Evolutionary conservation across 257 asterid genomes (phyloP).

Genomic region (Rehmannia glutinosa): DNA sequence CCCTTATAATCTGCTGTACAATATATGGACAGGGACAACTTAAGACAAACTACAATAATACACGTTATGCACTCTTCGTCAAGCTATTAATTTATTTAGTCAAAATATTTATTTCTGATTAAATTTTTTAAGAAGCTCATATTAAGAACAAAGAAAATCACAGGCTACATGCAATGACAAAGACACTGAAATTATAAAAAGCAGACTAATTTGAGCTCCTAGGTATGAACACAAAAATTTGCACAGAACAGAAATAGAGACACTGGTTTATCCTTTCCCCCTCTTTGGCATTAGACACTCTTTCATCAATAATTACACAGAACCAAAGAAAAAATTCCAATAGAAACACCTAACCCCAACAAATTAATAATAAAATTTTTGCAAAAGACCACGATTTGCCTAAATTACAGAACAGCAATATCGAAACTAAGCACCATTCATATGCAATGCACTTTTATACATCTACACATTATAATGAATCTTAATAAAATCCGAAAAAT

Average conservation of each 20-base stretch:
- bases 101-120: not conserved
- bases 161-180: not conserved
- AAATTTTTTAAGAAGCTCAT: not conserved
- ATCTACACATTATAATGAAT: not conserved
- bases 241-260: too few relatives aligned
- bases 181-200: not conserved
- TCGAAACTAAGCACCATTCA: not conserved
- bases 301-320: not conserved
- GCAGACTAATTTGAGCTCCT: not conserved
- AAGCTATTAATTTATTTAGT: not conserved
- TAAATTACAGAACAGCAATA: not conserved
- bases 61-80: not conserved
- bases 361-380: too few relatives aligned
- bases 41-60: not conserved
- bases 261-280: too few relatives aligned
- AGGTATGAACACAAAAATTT: not conserved
- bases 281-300: not conserved
- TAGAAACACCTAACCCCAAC: too few relatives aligned
- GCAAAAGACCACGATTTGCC: not conserved
- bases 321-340: not conserved
- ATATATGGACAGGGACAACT: not conserved
- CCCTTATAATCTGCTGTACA: not conserved
- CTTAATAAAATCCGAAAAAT: not conserved
- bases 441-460: not conserved
- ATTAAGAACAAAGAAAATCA: not conserved